Evolutionary conservation across 345 rosid species (phyloP).

Genomic region (Kandelia obovata): DNA sequence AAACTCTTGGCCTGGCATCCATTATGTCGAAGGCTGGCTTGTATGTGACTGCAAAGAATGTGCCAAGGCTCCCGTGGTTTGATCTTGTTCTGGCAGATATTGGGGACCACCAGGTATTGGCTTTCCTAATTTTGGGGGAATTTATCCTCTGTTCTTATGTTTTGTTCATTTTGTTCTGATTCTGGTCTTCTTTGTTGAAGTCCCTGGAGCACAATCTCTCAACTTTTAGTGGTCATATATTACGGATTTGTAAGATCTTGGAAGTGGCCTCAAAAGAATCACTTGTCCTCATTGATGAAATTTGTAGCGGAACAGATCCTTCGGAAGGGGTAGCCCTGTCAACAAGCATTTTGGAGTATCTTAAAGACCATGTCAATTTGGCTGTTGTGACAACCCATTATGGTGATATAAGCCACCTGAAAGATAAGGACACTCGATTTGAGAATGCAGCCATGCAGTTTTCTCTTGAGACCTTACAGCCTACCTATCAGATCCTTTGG

Average conservation of each 20-base stretch:
- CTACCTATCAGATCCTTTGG: slow-evolving; percentile 79
- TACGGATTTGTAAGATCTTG: slow-evolving; percentile 65
- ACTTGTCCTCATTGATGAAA: slow-evolving; percentile 88
- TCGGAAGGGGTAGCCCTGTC: slow-evolving; percentile 91
- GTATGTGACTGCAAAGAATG: slow-evolving; percentile 75
- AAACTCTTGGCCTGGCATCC: slow-evolving; percentile 80
- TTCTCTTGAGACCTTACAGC: slow-evolving; percentile 76
- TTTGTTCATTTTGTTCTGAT: slow-evolving; percentile 36
- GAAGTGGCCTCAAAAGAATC: slow-evolving; percentile 66
- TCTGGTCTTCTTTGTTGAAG: slow-evolving; percentile 44
- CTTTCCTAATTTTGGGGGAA: slow-evolving; percentile 22
- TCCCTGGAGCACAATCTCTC: slow-evolving; percentile 92
- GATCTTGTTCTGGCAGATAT: slow-evolving; percentile 88
- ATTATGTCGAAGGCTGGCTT: slow-evolving; percentile 90
- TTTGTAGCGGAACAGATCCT: slow-evolving; percentile 96
- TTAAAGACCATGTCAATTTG: slow-evolving; percentile 51
- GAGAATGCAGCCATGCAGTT: slow-evolving; percentile 95
- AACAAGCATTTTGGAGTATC: slow-evolving; percentile 68
- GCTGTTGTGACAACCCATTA: slow-evolving; percentile 88
- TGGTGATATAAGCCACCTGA: slow-evolving; percentile 76
- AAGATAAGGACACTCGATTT: slow-evolving; percentile 62
- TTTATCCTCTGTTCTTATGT: slow-evolving; percentile 19
- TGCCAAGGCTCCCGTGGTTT: slow-evolving; percentile 89
- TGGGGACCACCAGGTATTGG: slow-evolving; percentile 91
- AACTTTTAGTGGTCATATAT: slow-evolving; percentile 84